Percentiles rank a stretch among this genome's conserved stretches.
These are phyloP conservation scores for Aspergillus asperescens DNA, from an alignment of 495 filamentous ascomycete species.

Conservation along the genomic window DNA sequence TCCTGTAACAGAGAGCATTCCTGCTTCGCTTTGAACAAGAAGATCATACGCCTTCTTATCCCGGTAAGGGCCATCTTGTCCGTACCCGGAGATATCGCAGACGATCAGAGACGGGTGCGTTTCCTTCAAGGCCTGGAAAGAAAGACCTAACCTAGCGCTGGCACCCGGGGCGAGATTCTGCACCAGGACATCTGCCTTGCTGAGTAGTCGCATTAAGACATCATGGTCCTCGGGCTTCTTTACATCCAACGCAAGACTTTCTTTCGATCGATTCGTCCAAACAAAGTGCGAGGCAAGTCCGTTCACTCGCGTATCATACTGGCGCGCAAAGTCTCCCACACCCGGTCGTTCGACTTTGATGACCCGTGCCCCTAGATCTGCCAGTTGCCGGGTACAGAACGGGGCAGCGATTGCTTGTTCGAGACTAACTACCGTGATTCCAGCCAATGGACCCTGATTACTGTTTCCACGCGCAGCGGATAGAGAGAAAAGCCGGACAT, in stretches of 20 bases:
- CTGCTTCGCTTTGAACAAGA: constrained; percentile 50
- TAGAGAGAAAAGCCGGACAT: background rate
- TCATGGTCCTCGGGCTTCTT: constrained; percentile 39
- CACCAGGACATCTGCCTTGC: constrained; percentile 46
- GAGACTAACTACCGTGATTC: constrained; percentile 46
- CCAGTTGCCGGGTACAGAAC: constrained; percentile 49
- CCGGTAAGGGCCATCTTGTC: constrained; percentile 44
- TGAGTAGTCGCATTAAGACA: constrained; percentile 40
- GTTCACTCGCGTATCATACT: constrained; percentile 45
- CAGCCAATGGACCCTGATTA: constrained; percentile 32
- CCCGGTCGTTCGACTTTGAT: constrained; percentile 49
- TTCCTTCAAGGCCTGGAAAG: constrained; percentile 35
- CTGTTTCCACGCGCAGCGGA: background rate
- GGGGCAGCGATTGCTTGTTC: constrained; percentile 51
- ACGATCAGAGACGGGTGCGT: constrained; percentile 44
- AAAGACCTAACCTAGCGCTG: constrained; percentile 42
- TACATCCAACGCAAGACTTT: constrained; percentile 44
- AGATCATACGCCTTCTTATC: constrained; percentile 55
- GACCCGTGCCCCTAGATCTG: constrained; percentile 48
- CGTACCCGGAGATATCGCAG: constrained; percentile 51
- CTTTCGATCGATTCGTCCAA: constrained; percentile 51
- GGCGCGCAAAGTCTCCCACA: constrained; percentile 46
- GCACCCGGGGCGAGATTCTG: constrained; percentile 50
- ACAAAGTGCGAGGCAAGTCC: constrained; percentile 48
- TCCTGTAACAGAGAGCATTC: constrained; percentile 48